These are phyloP conservation scores for Saccharomycopsis oosterbeekiorum DNA, from an alignment of 805 yeast genomes.

Conservation along the genomic window DNA sequence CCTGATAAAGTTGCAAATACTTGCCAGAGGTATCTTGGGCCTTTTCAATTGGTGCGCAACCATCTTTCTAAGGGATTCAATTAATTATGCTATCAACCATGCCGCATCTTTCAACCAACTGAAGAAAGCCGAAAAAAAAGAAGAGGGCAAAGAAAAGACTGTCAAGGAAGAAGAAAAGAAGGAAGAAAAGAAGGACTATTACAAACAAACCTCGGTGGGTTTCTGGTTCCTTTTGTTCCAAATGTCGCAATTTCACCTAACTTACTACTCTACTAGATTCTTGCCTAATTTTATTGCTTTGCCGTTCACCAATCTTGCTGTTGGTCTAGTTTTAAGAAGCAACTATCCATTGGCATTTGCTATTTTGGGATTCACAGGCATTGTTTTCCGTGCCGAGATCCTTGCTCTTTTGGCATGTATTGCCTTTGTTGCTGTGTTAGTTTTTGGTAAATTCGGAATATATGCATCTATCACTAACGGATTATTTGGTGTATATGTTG, in stretches of 20 bases:
- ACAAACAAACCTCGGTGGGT: conserved; percentile 26
- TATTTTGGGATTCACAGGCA: conserved; percentile 50
- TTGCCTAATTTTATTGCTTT: conserved; percentile 81
- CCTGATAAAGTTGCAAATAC: conserved; percentile 36
- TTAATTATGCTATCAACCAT: conserved; percentile 3
- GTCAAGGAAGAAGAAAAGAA: conserved; percentile 15
- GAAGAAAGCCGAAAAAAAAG: neutral
- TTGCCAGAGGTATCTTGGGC: conserved; percentile 55
- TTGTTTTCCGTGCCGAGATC: conserved; percentile 65
- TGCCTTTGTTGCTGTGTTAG: conserved; percentile 35
- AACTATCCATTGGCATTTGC: conserved; percentile 39
- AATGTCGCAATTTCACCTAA: conserved; percentile 65
- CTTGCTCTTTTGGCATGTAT: conserved; percentile 44
- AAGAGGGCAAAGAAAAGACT: neutral
- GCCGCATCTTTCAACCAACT: neutral
- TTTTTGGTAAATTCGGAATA: conserved; percentile 38
- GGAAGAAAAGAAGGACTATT: conserved; percentile 5
- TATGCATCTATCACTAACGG: conserved; percentile 31
- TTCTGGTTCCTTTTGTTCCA: conserved; percentile 53
- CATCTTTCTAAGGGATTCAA: conserved; percentile 34
- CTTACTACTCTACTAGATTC: conserved; percentile 74
- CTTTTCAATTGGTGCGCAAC: conserved; percentile 46
- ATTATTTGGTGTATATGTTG: conserved; percentile 41
- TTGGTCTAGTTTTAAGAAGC: conserved; percentile 42
- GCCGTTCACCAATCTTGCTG: conserved; percentile 55